These are phyloP conservation scores for Myxozyma sirexii DNA, from an alignment of 805 yeast genomes.

Conservation along the genomic window DNA sequence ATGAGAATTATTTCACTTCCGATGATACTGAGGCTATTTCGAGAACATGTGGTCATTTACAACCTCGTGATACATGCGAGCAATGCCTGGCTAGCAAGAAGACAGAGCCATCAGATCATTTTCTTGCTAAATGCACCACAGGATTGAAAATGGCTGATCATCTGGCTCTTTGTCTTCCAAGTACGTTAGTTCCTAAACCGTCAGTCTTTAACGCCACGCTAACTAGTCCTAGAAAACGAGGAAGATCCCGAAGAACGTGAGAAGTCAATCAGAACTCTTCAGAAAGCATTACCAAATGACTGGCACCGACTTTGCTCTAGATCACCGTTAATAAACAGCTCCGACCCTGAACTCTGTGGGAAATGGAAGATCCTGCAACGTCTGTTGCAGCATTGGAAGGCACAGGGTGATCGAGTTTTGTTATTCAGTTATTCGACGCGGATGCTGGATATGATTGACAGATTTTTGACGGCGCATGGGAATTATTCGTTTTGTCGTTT, in stretches of 20 bases:
- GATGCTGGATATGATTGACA: slow-evolving; percentile 23
- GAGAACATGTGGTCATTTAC: neutral
- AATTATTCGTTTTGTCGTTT: slow-evolving; percentile 18
- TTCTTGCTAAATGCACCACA: slow-evolving; percentile 12
- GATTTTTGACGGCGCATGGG: slow-evolving; percentile 7
- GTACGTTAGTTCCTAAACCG: neutral
- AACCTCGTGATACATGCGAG: no score
- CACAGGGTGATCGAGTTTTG: slow-evolving; percentile 23
- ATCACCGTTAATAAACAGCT: slow-evolving; percentile 20
- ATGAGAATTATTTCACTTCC: slow-evolving; percentile 15
- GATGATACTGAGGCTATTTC: slow-evolving; percentile 4
- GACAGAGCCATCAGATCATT: slow-evolving; percentile 13
- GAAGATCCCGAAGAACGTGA: neutral
- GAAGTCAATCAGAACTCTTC: slow-evolving; percentile 5
- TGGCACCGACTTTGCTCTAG: slow-evolving; percentile 11
- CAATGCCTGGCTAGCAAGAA: no score
- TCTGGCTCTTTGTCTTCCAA: slow-evolving; percentile 26
- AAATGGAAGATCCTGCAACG: slow-evolving; percentile 25
- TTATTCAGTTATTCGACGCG: slow-evolving; percentile 27
- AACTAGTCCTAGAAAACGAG: slow-evolving; percentile 13
- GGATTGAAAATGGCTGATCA: slow-evolving; percentile 25
- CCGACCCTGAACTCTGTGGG: slow-evolving; percentile 30
- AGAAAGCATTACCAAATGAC: slow-evolving; percentile 18
- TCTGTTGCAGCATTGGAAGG: slow-evolving; percentile 17
- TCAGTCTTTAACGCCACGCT: no score